These are phyloP conservation scores for Podaxis sp. DNA, from an alignment of 768 basidiomycete genomes.

Conservation along the genomic window DNA sequence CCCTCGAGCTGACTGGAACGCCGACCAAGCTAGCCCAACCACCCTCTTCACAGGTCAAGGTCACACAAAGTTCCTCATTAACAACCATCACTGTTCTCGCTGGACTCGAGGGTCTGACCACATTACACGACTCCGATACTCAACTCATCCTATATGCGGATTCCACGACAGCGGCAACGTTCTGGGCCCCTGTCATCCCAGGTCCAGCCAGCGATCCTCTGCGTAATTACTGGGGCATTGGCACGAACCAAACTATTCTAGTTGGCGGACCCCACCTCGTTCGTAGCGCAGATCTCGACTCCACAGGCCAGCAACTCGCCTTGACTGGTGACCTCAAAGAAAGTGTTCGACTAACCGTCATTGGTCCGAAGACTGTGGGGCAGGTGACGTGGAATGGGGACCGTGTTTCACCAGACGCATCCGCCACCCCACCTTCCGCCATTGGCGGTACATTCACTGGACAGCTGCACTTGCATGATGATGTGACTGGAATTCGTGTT, in stretches of 20 bases:
- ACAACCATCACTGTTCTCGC: conserved; percentile 51
- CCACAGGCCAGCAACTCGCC: conserved; percentile 40
- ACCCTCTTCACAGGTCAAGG: conserved; percentile 22
- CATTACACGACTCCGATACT: conserved; percentile 60
- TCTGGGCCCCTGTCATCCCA: conserved; percentile 71
- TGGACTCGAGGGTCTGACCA: conserved; percentile 54
- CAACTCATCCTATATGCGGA: conserved; percentile 71
- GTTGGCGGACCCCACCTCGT: conserved; percentile 65
- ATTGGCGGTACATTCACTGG: conserved; percentile 45
- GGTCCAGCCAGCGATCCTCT: conserved; percentile 34
- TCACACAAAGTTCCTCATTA: conserved; percentile 22
- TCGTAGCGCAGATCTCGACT: conserved; percentile 44
- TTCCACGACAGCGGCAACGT: conserved; percentile 58
- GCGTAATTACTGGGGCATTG: conserved; percentile 66
- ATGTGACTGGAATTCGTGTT: conserved; percentile 27
- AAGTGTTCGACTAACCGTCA: conserved; percentile 52
- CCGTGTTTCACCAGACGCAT: conserved; percentile 29
- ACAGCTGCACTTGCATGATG: conserved; percentile 31
- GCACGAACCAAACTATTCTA: conserved; percentile 65
- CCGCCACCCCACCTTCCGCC: conserved; percentile 24
- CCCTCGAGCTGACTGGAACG: conserved; percentile 43
- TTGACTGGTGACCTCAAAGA: conserved; percentile 67
- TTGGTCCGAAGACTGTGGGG: conserved; percentile 50
- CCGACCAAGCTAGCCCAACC: conserved; percentile 30
- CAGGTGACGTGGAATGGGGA: conserved; percentile 75